A percentile compares a stretch with the other conserved stretches of the same genome.
phyloP scores from a whole-genome alignment of 2,329 filamentous ascomycete genomes.

The Dactylellina parvicollis region DNA sequence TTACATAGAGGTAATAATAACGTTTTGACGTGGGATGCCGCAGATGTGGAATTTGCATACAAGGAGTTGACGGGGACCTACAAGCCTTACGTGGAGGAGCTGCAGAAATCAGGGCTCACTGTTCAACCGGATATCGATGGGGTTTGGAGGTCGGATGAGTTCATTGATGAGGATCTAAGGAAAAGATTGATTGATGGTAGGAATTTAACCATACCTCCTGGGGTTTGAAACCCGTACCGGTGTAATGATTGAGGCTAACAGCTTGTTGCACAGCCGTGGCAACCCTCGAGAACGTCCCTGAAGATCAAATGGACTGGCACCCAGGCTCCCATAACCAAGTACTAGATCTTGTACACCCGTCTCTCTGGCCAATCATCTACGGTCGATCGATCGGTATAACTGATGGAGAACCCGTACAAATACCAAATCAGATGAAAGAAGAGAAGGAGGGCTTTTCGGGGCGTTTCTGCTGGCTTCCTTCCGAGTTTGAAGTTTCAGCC shows the following conservation, averaged over 20 bases:
- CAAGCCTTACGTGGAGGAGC: constrained; percentile 20
- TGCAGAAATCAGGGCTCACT: constrained; percentile 12
- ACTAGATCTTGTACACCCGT: constrained; percentile 72
- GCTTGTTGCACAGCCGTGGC: constrained; percentile 60
- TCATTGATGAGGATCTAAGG: constrained; percentile 33
- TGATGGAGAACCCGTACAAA: constrained; percentile 5
- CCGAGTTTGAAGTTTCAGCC: constrained; percentile 43
- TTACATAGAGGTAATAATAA: background rate
- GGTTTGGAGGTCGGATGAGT: constrained; percentile 42
- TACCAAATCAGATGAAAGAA: background rate
- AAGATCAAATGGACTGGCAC: constrained; percentile 69
- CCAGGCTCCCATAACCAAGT: constrained; percentile 69
- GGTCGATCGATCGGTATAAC: constrained; percentile 58
- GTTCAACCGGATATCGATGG: constrained; percentile 49
- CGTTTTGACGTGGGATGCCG: constrained; percentile 25
- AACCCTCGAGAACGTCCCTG: constrained; percentile 67
- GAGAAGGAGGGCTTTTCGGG: constrained; percentile 30
- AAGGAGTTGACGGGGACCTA: constrained; percentile 39
- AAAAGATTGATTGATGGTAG: constrained; percentile 34
- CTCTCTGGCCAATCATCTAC: constrained; percentile 70
- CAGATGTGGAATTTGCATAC: constrained; percentile 22
- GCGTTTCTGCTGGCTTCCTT: constrained; percentile 48
- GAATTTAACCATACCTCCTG: background rate
- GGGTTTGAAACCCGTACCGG: background rate
- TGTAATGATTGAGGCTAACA: background rate